phyloP scores from a whole-genome alignment of 2,329 filamentous ascomycete species.

The Pestalotiopsis sp. region DNA sequence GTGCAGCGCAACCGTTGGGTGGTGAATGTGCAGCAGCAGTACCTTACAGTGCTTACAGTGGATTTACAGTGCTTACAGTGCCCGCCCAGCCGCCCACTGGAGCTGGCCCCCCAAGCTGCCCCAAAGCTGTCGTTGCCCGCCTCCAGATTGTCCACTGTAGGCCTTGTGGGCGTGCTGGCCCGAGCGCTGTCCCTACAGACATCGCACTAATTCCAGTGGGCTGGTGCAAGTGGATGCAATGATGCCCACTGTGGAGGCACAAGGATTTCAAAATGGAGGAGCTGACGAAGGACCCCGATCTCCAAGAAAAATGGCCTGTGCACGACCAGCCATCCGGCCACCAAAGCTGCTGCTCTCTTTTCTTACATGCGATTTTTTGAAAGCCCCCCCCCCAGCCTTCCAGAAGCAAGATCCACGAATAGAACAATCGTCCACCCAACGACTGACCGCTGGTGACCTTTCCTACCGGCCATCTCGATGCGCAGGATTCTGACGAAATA shows the following conservation, averaged over 20 bases:
- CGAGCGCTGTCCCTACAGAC: neutral
- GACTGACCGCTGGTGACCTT: neutral
- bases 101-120: neutral
- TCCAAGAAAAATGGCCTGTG: conserved; percentile 3
- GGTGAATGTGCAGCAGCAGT: neutral
- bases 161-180: neutral
- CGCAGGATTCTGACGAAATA: neutral
- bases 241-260: neutral
- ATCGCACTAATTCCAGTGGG: neutral
- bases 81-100: neutral
- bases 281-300: conserved; percentile 6
- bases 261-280: conserved; percentile 2
- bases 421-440: neutral
- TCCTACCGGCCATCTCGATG: neutral
- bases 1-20: neutral
- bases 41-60: neutral
- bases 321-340: conserved; percentile 6
- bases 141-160: neutral
- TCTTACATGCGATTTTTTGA: neutral
- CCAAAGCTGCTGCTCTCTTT: neutral
- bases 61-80: neutral
- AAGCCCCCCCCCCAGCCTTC: conserved; percentile 4
- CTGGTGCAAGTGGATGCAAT: neutral
- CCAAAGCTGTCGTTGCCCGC: neutral
- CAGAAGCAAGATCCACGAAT: conserved; percentile 5